These are phyloP conservation scores for Paxillus involutus DNA, from an alignment of 768 basidiomycete species.

Conservation along the genomic window DNA sequence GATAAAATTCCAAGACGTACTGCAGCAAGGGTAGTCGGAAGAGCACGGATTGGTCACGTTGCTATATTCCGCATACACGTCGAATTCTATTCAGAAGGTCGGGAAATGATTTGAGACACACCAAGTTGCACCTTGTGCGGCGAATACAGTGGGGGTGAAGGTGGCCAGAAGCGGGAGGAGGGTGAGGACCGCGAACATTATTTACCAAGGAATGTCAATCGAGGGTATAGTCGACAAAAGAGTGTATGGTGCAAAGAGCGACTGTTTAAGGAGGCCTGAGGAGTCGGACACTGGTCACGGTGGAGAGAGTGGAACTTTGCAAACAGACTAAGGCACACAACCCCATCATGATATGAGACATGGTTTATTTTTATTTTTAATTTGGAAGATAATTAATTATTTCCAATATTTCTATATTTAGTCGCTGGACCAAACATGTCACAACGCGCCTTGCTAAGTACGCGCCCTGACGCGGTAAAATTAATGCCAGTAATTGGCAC, in stretches of 20 bases:
- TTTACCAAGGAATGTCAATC: not conserved
- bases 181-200: slow-evolving; percentile 21
- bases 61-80: slow-evolving; percentile 22
- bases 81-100: not conserved
- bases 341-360: too few species aligned
- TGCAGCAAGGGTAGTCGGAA: slow-evolving; percentile 43
- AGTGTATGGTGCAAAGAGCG: slow-evolving; percentile 5
- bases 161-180: slow-evolving; percentile 17
- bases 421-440: slow-evolving; percentile 15
- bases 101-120: not conserved
- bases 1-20: slow-evolving; percentile 25
- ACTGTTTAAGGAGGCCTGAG: not conserved
- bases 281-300: too few species aligned
- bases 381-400: too few species aligned
- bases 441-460: slow-evolving; percentile 9
- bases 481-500: not conserved
- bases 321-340: too few species aligned
- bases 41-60: slow-evolving; percentile 38
- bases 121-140: slow-evolving; percentile 29
- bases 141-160: slow-evolving; percentile 16
- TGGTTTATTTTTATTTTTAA: too few species aligned
- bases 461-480: slow-evolving; percentile 5
- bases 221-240: slow-evolving; percentile 13
- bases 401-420: too few species aligned
- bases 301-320: not conserved